These are phyloP conservation scores for Ogataea kodamae DNA, from an alignment of 805 yeast genomes.

Conservation along the genomic window DNA sequence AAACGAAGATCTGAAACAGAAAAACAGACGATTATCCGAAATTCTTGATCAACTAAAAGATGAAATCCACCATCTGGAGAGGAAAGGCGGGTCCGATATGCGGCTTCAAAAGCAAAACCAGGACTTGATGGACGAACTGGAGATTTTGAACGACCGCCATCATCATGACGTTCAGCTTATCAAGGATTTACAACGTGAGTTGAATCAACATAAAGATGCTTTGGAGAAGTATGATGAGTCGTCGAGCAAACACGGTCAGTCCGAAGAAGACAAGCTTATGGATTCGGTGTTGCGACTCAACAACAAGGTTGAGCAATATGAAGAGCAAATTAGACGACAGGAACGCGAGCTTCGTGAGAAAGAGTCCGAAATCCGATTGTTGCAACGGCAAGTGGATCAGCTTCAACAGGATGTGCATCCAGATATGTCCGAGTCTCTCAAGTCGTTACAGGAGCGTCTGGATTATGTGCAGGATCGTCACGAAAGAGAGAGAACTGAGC, in stretches of 20 bases:
- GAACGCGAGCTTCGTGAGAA: conserved; percentile 20
- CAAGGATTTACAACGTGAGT: conserved; percentile 6
- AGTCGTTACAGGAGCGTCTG: conserved; percentile 15
- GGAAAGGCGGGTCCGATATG: background rate
- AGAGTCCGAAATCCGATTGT: too few species aligned
- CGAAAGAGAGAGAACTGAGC: conserved; percentile 29
- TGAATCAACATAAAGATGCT: conserved; percentile 7
- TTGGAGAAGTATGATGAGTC: conserved; percentile 19
- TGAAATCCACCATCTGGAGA: conserved; percentile 6
- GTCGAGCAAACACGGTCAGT: conserved; percentile 31
- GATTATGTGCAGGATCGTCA: conserved; percentile 16
- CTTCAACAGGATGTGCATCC: too few species aligned
- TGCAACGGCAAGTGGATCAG: too few species aligned
- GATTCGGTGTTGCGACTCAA: conserved; percentile 18
- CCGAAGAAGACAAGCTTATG: conserved; percentile 21
- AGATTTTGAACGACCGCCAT: conserved; percentile 5
- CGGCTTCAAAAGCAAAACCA: conserved; percentile 5
- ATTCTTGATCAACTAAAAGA: conserved; percentile 7
- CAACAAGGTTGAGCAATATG: conserved; percentile 13
- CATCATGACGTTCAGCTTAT: conserved; percentile 6
- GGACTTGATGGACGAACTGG: conserved; percentile 5
- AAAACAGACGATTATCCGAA: conserved; percentile 5
- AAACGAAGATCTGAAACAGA: conserved; percentile 16
- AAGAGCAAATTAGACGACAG: conserved; percentile 12
- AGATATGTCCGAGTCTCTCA: too few species aligned